phyloP scores from a whole-genome alignment of 352 stramenopile genomes.

The Globisporangium splendens region DNA sequence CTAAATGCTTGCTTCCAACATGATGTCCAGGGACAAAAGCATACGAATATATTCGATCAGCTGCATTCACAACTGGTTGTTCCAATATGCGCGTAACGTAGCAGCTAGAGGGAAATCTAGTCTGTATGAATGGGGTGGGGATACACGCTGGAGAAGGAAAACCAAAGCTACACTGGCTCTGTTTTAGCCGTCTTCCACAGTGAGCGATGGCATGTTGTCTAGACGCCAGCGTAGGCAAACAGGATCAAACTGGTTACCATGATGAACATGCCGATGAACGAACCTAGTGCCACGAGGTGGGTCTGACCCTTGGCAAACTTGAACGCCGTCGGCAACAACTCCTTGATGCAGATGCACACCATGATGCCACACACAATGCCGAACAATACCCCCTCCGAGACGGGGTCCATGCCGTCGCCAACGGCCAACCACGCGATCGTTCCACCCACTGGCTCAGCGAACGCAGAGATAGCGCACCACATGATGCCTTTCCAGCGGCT shows the following conservation, averaged over 20 bases:
- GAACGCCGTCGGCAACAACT: conserved; percentile 91
- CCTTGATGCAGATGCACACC: conserved; percentile 88
- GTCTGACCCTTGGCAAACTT: conserved; percentile 86
- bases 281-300: conserved; percentile 77
- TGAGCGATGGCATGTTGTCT: conserved; percentile 5
- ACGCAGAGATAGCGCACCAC: conserved; percentile 86
- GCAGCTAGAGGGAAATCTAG: too few species aligned
- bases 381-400: conserved; percentile 88
- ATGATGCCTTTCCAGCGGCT: conserved; percentile 93
- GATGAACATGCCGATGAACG: conserved; percentile 82
- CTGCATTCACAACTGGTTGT: too few species aligned
- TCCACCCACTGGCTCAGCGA: conserved; percentile 89
- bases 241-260: conserved; percentile 88
- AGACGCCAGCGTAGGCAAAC: conserved; percentile 75
- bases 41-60: too few species aligned
- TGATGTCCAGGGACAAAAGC: too few species aligned
- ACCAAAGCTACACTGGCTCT: not conserved
- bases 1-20: too few species aligned
- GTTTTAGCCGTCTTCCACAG: not conserved
- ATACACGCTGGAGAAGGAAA: not conserved
- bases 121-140: too few species aligned
- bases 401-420: conserved; percentile 58
- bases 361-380: conserved; percentile 94
- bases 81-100: too few species aligned
- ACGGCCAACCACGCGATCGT: conserved; percentile 86